Evolutionary conservation across 1,139 yeast species (phyloP), one percentile per base, ranked within the genome.

Genomic region (Zygotorulaspora mrakii): DNA sequence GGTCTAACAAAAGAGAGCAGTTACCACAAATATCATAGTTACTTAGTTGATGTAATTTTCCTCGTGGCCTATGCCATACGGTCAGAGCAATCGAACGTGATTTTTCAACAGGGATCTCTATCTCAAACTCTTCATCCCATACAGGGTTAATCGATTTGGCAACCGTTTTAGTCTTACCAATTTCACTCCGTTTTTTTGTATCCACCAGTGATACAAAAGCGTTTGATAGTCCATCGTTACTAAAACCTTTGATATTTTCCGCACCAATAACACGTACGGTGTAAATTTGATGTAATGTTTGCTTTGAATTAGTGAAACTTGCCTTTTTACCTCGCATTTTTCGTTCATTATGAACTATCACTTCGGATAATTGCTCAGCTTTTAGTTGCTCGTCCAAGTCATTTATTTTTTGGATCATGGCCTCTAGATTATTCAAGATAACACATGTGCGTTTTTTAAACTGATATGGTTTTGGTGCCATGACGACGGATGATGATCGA

Each of bases 51-150:
- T 43, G 49, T 5, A 55, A 35, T 16, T 42, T 49, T 3, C 64
- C 54, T 17, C 70, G 48, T 16, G 70, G 71, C 37, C 77, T 83
- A 55, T 82, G 85, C 95, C 95, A 87, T 0, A 86, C 78, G 1
- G 84, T 79, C 1, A 77, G 73, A 0, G 77, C 72, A 1, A 85
- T 54, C 1, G 74, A 68, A 12, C 54, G 47, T 37, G 65, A 54
- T 21, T 59, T 55, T 2, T 65, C 53, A 0, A 61, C 60, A 1
- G 62, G 49, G 1, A 68, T 55, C 1, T 75, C 66, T 26, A 84
- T 62, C 56, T 88, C 96, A 57, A 85, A 83, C 42, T 82, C 85
- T 66, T 91, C 96, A 54, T 86, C 86, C 95, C 95, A 91, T 17
- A 74, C 77, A 0, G 97, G 96, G 52, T 79, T 79, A 24, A 75